Base-by-base conservation (phyloP, 2,329 filamentous ascomycete species). In the Exserohilum turcica region DNA sequence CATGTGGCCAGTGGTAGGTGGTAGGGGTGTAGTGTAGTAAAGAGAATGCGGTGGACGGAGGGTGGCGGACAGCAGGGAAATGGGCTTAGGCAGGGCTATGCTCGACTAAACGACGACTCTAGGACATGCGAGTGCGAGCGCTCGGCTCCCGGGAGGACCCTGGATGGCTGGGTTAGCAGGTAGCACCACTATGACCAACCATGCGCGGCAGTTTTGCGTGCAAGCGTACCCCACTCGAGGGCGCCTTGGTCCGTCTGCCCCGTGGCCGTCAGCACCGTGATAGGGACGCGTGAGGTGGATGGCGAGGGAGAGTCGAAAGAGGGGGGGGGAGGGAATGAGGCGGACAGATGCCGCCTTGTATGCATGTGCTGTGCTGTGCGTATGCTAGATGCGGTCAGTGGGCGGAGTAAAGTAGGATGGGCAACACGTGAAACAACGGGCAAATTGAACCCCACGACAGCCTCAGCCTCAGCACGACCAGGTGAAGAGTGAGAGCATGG, bases 61-160 rank as follows among this genome's bases (percentile, higher is more conserved):
- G 47, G 43, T 43, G 44, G 43, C 43, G 38, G 39, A 8, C 8
- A 10, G 19, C 21, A 4, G 7, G 21, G 48, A 44, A 52, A 21
- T 31, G 50, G 50, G 48, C 57, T 54, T 57, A 52, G 38, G 46
- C 45, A 43, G 35, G 28, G 46, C 50, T 54, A 54, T 44, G 21
- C 46, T 54, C 33, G 46, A 33, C 33, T 44, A n/a, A n/a, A n/a
- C n/a, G n/a, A n/a, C n/a, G n/a, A n/a, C n/a, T n/a, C n/a, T n/a
- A n/a, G n/a, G n/a, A n/a, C n/a, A n/a, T n/a, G n/a, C n/a, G n/a
- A n/a, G n/a, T n/a, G n/a, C n/a, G n/a, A n/a, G 31, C 19, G 36
- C 42, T 24, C 18, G 19, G 15, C 8, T 24, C 37, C 44, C 40
- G 45, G 52, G 38, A 49, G 48, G 54, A 59, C 50, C 50, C 54